Evolutionary conservation across 345 rosid genomes (phyloP), one percentile per base, ranked within the genome.

Genomic region (Eucalyptus camaldulensis): DNA sequence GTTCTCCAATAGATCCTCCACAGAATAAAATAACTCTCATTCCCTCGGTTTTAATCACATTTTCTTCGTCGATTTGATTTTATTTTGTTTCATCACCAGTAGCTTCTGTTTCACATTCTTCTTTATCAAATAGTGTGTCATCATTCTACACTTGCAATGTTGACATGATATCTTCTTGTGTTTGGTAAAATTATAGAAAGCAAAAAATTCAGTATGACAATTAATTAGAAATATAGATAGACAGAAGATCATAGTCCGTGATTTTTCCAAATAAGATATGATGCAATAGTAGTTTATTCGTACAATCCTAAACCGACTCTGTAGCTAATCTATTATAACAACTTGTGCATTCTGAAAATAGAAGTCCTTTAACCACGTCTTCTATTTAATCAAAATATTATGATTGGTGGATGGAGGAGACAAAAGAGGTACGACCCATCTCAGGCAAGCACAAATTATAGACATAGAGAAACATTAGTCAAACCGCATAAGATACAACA

Each of bases 241-340:
- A 62, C 4, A 5, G 4, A 62, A 62, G 2, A 62, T 62, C 2
- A 62, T 3, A 62, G 12, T 25, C 14, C 14, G 0, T 11, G 67
- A 60, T 60, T 10, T 60, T 58, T 10, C n/a, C 6, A 58, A 58
- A 7, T 53, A 19, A 53, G 24, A 56, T 56, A 56, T 22, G 3
- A 56, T 24, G 29, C 62, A 24, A 56, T 56, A 56, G 62, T 56
- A 56, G 13, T 56, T 56, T 56, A 0, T 56, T 21, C 24, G 13
- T 56, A 24, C 24, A 56, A 56, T 56, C 19, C 62, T 56, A 56
- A 0, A 56, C 6, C 6, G 24, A 56, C 25, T 0, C 62, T 5
- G 24, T 56, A 56, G 27, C 62, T 56, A 9, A 56, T 56, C 12
- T 56, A 56, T 56, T 56, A 50, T 50, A 50, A 50, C 53, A 15